A percentile compares a stretch with the other conserved stretches of the same genome.
These are phyloP conservation scores for Athelia sp. DNA, from an alignment of 1,284 basidiomycete species.

Conservation along the genomic window DNA sequence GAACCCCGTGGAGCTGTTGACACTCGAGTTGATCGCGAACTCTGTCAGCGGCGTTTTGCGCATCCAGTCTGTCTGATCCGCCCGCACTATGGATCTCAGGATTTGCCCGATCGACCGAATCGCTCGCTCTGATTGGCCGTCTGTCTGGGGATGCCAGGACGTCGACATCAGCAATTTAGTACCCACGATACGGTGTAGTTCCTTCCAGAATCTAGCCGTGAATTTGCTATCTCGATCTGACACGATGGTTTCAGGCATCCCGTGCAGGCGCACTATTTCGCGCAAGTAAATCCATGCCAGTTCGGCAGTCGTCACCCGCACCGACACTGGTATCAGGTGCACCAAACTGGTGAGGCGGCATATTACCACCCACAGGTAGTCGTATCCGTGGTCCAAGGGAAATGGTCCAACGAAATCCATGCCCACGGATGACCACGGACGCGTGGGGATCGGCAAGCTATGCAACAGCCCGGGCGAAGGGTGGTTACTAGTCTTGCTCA, in stretches of 20 bases:
- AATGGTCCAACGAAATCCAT: conserved; percentile 12
- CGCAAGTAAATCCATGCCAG: not conserved
- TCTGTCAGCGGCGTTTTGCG: conserved; percentile 14
- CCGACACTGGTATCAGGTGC: not conserved
- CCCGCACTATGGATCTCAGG: conserved; percentile 12
- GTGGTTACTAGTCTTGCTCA: conserved; percentile 7
- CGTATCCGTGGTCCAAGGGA: conserved; percentile 3
- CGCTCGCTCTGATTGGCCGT: conserved; percentile 26
- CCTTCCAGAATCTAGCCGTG: conserved; percentile 27
- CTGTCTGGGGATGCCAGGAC: conserved; percentile 38
- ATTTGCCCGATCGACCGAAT: conserved; percentile 26
- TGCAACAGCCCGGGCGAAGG: conserved; percentile 7
- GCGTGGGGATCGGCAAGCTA: conserved; percentile 3
- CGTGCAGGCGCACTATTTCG: conserved; percentile 9
- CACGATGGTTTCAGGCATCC: conserved; percentile 26
- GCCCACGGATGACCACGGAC: conserved; percentile 8
- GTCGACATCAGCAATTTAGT: conserved; percentile 34
- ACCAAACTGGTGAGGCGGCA: not conserved
- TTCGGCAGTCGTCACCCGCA: not conserved
- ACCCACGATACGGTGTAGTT: conserved; percentile 25
- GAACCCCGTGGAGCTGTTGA: conserved; percentile 13
- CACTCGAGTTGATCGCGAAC: conserved; percentile 19
- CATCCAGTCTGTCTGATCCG: conserved; percentile 21
- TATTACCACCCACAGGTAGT: conserved; percentile 7
- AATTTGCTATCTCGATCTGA: conserved; percentile 29